Evolutionary conservation across 768 basidiomycete genomes (phyloP).

Genomic region (Cystofilobasidium bisporidii): DNA sequence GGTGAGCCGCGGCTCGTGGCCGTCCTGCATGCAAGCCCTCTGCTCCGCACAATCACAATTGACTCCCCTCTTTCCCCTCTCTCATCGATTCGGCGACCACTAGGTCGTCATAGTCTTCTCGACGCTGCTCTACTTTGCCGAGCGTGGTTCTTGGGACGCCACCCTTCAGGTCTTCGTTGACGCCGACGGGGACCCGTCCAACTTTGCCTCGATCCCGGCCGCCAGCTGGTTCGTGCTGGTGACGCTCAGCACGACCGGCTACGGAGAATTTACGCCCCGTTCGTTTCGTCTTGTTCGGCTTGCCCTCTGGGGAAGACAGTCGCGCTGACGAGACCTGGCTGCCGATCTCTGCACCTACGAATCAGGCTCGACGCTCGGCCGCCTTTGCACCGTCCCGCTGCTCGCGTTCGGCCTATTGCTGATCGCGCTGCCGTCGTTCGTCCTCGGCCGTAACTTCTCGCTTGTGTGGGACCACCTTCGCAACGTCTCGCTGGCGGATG

Average conservation of each 20-base stretch:
- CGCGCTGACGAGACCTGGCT: no score
- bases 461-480: conserved; percentile 61
- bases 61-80: no score
- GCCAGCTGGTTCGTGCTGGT: conserved; percentile 61
- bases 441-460: conserved; percentile 83
- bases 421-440: conserved; percentile 84
- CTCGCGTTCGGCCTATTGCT: conserved; percentile 77
- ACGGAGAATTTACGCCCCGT: conserved; percentile 71
- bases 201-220: conserved; percentile 65
- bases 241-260: conserved; percentile 84
- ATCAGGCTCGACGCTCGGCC: conserved; percentile 60
- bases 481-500: not conserved
- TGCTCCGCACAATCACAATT: no score
- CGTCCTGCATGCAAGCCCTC: not conserved
- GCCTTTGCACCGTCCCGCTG: conserved; percentile 72
- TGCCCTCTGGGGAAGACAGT: no score
- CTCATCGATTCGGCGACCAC: no score
- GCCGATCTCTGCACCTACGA: not conserved
- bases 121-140: conserved; percentile 63
- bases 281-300: not conserved
- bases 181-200: conserved; percentile 69
- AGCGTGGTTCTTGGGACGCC: conserved; percentile 82
- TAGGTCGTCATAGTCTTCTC: not conserved
- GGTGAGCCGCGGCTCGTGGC: conserved; percentile 36
- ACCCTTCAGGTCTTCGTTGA: conserved; percentile 71